Conservation (phyloP, 176 grass and related monocot genomes). For the Bothriochloa decipiens region DNA sequence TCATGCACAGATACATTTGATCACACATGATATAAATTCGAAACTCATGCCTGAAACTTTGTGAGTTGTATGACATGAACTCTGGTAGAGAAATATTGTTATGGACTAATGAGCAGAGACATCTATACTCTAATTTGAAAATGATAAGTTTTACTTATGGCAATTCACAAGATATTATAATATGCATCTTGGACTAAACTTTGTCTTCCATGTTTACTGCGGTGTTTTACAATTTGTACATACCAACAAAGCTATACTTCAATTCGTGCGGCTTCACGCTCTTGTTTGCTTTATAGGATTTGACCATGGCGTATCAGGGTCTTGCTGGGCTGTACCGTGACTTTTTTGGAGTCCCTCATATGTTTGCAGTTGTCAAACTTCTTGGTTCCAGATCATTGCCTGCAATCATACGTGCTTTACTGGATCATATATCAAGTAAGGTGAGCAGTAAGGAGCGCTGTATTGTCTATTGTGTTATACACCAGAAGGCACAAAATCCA, state of each 20-base stretch:
- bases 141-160: neutral
- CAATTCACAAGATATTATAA: slow-evolving; percentile 16
- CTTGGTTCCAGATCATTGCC: slow-evolving; percentile 95
- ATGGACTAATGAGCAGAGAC: slow-evolving; percentile 29
- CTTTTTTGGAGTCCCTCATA: slow-evolving; percentile 97
- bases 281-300: slow-evolving; percentile 68
- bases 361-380: slow-evolving; percentile 96
- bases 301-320: slow-evolving; percentile 84
- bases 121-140: neutral
- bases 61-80: slow-evolving; percentile 21
- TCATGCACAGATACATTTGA: neutral
- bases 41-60: slow-evolving; percentile 8
- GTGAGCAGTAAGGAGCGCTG: slow-evolving; percentile 46
- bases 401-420: slow-evolving; percentile 88
- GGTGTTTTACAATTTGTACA: slow-evolving; percentile 23
- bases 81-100: slow-evolving; percentile 15
- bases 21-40: neutral
- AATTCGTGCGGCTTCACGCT: slow-evolving; percentile 21
- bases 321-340: slow-evolving; percentile 79
- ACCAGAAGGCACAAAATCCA: slow-evolving; percentile 30
- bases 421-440: slow-evolving; percentile 98
- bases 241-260: slow-evolving; percentile 26
- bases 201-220: neutral
- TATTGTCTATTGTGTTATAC: slow-evolving; percentile 13
- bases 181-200: slow-evolving; percentile 18